Evolutionary conservation across 164 flowering plant species (phyloP).

Genomic region (Akebia trifoliata): DNA sequence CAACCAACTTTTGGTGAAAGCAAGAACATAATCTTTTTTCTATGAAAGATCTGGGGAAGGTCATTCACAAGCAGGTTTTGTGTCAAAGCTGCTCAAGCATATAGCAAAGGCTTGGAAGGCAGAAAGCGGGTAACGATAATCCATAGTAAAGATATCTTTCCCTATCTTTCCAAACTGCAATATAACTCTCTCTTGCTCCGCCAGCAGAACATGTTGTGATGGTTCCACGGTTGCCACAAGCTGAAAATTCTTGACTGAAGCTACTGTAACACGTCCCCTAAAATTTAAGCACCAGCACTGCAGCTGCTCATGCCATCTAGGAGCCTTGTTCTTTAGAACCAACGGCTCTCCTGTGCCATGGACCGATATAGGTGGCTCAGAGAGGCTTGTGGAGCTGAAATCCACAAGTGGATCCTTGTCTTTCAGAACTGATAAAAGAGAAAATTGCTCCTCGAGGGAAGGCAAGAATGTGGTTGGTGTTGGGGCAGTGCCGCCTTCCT

Average conservation of each 20-base stretch:
- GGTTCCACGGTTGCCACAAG: constrained; percentile 61
- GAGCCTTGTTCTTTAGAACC: constrained; percentile 61
- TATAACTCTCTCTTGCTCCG: constrained; percentile 68
- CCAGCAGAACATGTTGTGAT: constrained; percentile 32
- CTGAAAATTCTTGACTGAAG: constrained; percentile 91
- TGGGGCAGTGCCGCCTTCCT: constrained; percentile 65
- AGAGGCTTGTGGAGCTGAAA: constrained; percentile 25
- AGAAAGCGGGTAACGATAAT: too few relatives aligned
- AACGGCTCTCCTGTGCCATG: constrained; percentile 29
- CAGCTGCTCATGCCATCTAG: too few relatives aligned
- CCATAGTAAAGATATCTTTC: constrained; percentile 77
- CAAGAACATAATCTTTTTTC: constrained; percentile 5
- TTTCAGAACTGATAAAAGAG: constrained; percentile 15
- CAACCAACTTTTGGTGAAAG: constrained; percentile 21
- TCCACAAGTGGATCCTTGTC: constrained; percentile 23
- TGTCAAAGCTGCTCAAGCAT: too few relatives aligned
- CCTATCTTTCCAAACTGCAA: constrained; percentile 87
- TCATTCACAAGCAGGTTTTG: constrained; percentile 80
- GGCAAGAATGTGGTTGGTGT: constrained; percentile 44
- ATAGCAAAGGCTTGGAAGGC: constrained; percentile 83
- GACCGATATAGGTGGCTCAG: constrained; percentile 18
- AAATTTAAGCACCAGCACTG: constrained; percentile 91
- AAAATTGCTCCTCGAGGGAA: constrained; percentile 26
- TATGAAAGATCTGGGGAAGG: background rate
- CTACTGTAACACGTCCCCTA: constrained; percentile 83